Conservation (phyloP, 2,329 filamentous ascomycete genomes). For the Dryadomyces sulphureus region DNA sequence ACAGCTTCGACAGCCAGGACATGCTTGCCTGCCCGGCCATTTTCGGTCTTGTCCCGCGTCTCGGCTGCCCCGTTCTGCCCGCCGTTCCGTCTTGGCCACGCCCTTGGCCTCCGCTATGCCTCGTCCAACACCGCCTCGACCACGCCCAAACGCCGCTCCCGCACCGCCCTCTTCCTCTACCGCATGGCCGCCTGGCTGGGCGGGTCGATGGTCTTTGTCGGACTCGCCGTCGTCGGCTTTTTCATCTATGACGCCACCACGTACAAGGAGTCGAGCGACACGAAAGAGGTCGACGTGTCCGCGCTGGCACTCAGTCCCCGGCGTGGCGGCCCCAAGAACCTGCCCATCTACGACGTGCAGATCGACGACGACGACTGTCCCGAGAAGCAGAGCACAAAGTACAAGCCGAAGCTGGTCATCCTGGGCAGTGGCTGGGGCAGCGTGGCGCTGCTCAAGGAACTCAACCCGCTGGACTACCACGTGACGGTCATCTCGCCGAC, state of each 20-base stretch:
- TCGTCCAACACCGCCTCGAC: constrained; percentile 23
- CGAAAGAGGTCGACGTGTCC: constrained; percentile 68
- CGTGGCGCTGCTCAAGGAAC: constrained; percentile 76
- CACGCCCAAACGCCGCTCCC: constrained; percentile 30
- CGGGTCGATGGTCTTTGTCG: constrained; percentile 57
- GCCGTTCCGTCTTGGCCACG: too few relatives aligned
- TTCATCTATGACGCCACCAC: constrained; percentile 91
- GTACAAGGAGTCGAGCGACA: constrained; percentile 57
- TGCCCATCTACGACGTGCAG: constrained; percentile 76
- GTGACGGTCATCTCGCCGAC: constrained; percentile 88
- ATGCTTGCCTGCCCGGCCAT: too few relatives aligned
- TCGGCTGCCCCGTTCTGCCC: too few relatives aligned
- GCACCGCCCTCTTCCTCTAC: constrained; percentile 45
- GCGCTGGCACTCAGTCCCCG: constrained; percentile 67
- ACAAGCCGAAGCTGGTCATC: constrained; percentile 87
- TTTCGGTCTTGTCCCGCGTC: too few relatives aligned
- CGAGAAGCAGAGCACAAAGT: constrained; percentile 53
- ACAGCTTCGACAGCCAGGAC: too few relatives aligned
- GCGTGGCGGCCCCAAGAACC: constrained; percentile 80
- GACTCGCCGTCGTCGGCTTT: constrained; percentile 60
- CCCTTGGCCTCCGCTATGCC: not conserved
- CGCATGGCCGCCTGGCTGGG: constrained; percentile 59
- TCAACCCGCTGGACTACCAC: constrained; percentile 86
- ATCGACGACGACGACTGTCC: constrained; percentile 87
- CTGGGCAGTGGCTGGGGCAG: constrained; percentile 92